Base-by-base conservation (phyloP, 208 protist genomes). In the Trypanosoma scelopori region DNA sequence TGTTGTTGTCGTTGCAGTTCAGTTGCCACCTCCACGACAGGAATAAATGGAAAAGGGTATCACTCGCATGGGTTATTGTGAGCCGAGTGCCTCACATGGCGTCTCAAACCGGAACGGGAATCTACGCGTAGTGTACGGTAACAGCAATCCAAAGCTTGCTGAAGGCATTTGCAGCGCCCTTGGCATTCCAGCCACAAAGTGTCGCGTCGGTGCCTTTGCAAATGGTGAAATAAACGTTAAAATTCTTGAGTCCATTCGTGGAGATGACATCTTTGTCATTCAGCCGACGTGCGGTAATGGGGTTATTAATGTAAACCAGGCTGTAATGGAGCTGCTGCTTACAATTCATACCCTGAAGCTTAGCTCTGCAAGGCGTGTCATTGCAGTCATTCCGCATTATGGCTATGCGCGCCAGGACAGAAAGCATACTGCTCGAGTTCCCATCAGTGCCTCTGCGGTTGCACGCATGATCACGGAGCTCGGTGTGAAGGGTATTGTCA, bases 401-500 rank as follows among this genome's bases (percentile, higher is more conserved):
- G 93, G 89, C 42, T 97, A 97, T 74, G 93, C 91, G 6, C 85
- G 98, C n/a, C 97, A 99, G 80, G 98, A 99, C 71, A 87, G 97
- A 64, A 99, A 99, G 78, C 91, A 94, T 58, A 84, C 89, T 27
- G 69, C 93, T 0, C 90, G 97, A 47, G 95, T 97, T 41, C 98
- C 98, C 20, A 98, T 99, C 81, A 97, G 94, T 55, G 97, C 94
- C 18, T 94, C 85, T 30, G 91, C 91, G 53, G 95, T 99, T 60
- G 96, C 96, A 12, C 82, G 93, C 30, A 87, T 98, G 77, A 88
- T 98, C 56, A 93, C 91, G 35, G 83, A 92, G 59, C 74, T 94
- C 37, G 97, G 94, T 51, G 89, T 93, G 4, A 82, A 97, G 69
- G 81, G 92, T 57, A 89, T 98, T 20, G 82, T 98, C 50, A 93